Percentiles rank a stretch among this genome's conserved stretches.
Evolutionary conservation across 2,329 filamentous ascomycete genomes (phyloP).

Genomic region (Pseudocercospora cruenta): DNA sequence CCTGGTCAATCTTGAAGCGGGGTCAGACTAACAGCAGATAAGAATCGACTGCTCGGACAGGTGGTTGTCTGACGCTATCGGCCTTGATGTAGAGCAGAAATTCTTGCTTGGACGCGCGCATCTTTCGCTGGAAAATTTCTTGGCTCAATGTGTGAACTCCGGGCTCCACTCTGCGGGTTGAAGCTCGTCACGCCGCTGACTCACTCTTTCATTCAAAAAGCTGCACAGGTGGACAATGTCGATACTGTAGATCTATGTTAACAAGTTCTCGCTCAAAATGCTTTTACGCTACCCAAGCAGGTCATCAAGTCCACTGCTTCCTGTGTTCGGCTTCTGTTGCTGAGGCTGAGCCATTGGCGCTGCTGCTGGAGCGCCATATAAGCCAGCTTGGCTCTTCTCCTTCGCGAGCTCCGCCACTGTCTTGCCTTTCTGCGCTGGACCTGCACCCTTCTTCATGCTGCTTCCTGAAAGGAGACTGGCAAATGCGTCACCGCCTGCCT

Average conservation of each 20-base stretch:
- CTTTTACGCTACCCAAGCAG: slow-evolving; percentile 43
- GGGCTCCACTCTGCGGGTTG: not conserved
- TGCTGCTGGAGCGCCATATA: slow-evolving; percentile 76
- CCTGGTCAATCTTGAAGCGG: too few relatives aligned
- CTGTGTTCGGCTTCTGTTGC: slow-evolving; percentile 34
- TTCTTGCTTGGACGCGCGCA: too few relatives aligned
- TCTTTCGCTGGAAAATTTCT: too few relatives aligned
- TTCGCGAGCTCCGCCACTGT: slow-evolving; percentile 95
- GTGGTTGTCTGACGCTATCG: too few relatives aligned
- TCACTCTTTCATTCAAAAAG: not conserved
- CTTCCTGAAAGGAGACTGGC: slow-evolving; percentile 77
- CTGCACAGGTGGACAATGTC: not conserved
- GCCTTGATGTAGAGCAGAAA: too few relatives aligned
- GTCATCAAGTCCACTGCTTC: slow-evolving; percentile 45
- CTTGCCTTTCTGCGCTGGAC: slow-evolving; percentile 66
- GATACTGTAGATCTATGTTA: slow-evolving; percentile 12
- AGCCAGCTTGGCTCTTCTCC: slow-evolving; percentile 91
- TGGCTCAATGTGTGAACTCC: not conserved
- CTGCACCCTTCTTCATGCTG: slow-evolving; percentile 56
- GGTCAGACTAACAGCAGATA: too few relatives aligned
- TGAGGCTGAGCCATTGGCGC: slow-evolving; percentile 16
- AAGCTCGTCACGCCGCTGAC: not conserved
- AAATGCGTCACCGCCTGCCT: slow-evolving; percentile 78
- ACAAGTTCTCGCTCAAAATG: slow-evolving; percentile 8
- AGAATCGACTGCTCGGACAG: too few relatives aligned